Conservation (phyloP, 2,329 filamentous ascomycete species). For the Thielaviopsis euricoi region DNA sequence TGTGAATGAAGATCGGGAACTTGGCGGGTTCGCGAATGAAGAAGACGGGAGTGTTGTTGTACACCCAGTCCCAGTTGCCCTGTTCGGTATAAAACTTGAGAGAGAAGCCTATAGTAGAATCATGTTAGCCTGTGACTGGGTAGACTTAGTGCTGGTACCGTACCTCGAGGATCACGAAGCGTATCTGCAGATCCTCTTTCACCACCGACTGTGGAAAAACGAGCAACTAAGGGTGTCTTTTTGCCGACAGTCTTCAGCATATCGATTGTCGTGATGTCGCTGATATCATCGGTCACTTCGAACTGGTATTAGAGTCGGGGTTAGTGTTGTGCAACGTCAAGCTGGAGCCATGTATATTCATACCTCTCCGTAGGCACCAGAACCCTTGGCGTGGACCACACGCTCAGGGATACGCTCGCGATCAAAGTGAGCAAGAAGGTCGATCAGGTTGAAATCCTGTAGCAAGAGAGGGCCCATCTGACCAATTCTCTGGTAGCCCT, state of each 20-base stretch:
- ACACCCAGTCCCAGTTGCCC: constrained; percentile 58
- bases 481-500: constrained; percentile 33
- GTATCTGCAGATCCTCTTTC: constrained; percentile 56
- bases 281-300: constrained; percentile 29
- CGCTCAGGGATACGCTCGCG: constrained; percentile 34
- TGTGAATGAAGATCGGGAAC: constrained; percentile 62
- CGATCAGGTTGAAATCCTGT: constrained; percentile 40
- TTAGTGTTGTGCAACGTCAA: background rate
- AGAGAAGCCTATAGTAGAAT: constrained; percentile 34
- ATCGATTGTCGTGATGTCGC: constrained; percentile 36
- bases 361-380: constrained; percentile 32
- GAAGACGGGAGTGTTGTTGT: constrained; percentile 64
- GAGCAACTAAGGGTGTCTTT: constrained; percentile 47
- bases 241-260: constrained; percentile 47
- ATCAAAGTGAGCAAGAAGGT: constrained; percentile 38
- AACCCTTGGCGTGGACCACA: constrained; percentile 43
- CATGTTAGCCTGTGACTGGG: background rate
- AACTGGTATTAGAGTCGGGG: constrained; percentile 15
- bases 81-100: constrained; percentile 57
- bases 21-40: constrained; percentile 60
- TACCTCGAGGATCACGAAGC: constrained; percentile 52
- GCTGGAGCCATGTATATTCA: constrained; percentile 14
- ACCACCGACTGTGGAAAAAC: constrained; percentile 63
- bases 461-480: constrained; percentile 21
- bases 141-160: background rate